Percentiles rank a stretch among this genome's conserved stretches.
phyloP scores from a whole-genome alignment of 2,329 filamentous ascomycete genomes.

The Mycosphaerelloides madeirae region DNA sequence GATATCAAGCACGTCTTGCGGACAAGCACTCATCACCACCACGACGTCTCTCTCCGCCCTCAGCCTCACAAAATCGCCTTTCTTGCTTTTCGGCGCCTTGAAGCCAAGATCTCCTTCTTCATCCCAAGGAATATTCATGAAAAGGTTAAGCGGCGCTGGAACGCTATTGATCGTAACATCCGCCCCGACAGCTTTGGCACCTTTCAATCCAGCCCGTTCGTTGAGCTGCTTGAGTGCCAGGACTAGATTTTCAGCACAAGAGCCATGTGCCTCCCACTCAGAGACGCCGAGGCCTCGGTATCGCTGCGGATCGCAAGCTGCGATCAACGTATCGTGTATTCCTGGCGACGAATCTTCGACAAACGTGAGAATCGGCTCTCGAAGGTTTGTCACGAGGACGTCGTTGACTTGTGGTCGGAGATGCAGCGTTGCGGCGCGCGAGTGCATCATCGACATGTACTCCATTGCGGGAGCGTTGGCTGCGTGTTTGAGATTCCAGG shows the following conservation, averaged over 20 bases:
- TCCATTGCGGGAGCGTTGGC: slow-evolving; percentile 39
- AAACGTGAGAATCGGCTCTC: slow-evolving; percentile 43
- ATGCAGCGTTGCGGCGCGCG: slow-evolving; percentile 39
- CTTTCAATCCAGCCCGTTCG: slow-evolving; percentile 43
- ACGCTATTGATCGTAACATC: slow-evolving; percentile 46
- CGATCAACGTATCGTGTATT: slow-evolving; percentile 45
- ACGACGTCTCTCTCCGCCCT: slow-evolving; percentile 43
- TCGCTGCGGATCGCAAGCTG: slow-evolving; percentile 44
- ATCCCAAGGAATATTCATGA: slow-evolving; percentile 46
- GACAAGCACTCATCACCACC: slow-evolving; percentile 46
- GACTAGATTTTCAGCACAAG: slow-evolving; percentile 47
- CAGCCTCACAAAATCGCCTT: slow-evolving; percentile 42
- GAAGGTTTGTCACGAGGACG: slow-evolving; percentile 42
- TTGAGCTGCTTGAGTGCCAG: slow-evolving; percentile 47
- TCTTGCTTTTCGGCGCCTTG: slow-evolving; percentile 37
- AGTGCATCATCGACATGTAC: slow-evolving; percentile 45
- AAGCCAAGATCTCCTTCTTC: slow-evolving; percentile 40
- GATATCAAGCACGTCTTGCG: slow-evolving; percentile 42
- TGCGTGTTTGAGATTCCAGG: slow-evolving; percentile 37
- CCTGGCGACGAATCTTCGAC: slow-evolving; percentile 43
- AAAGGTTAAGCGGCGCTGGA: slow-evolving; percentile 45
- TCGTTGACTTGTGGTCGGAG: slow-evolving; percentile 40
- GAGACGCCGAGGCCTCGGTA: slow-evolving; percentile 41
- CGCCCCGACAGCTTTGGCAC: slow-evolving; percentile 43
- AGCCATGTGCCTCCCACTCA: slow-evolving; percentile 44